Evolutionary conservation across 768 basidiomycete genomes (phyloP), one percentile per base, ranked within the genome.

Genomic region (Naganishia vaughanmartiniae): DNA sequence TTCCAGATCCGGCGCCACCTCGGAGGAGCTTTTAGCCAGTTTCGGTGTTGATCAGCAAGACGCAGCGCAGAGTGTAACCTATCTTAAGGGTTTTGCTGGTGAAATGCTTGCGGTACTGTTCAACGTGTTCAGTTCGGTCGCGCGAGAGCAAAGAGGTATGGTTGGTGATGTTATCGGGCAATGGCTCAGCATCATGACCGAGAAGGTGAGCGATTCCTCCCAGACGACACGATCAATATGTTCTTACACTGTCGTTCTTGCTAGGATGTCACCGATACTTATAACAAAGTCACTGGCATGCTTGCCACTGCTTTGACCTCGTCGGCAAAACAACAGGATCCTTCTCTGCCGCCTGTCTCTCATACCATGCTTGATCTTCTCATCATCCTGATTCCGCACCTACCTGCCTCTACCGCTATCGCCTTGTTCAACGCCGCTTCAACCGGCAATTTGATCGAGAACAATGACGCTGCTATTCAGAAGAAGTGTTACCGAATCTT

Each of bases 81-180:
- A 90, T 81, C 84, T 98, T 67, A 87, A 86, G 51, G 85, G 84
- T 0, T 90, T 97, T 77, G 89, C 80, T 0, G 90, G 93, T 79
- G 96, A 92, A 76, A 94, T 96, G 90, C 86, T 98, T 39, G 89
- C 92, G 0, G 93, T 98, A 5, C 84, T 96, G 54, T 93, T 98
- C 84, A 99, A 99, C 78, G 89, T 99, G n/a, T 98, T 95, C 81
- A 87, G 90, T 69, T 91, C 86, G 71, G 87, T 90, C 36, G 87
- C 86, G n/a, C 85, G 87, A 60, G 93, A 96, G 72, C 82, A 79
- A 36, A 84, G 90, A 65, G 87, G 88, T 10, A 84, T 88, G 82
- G 88, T 97, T 19, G 92, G 93, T 24, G 92, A 93, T 66, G 92
- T 92, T 54, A 90, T 98, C 76, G 87, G 85, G 17, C 85, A 85